Conservation (phyloP, 768 basidiomycete genomes). For the Tylopilus vinaceipallidus region DNA sequence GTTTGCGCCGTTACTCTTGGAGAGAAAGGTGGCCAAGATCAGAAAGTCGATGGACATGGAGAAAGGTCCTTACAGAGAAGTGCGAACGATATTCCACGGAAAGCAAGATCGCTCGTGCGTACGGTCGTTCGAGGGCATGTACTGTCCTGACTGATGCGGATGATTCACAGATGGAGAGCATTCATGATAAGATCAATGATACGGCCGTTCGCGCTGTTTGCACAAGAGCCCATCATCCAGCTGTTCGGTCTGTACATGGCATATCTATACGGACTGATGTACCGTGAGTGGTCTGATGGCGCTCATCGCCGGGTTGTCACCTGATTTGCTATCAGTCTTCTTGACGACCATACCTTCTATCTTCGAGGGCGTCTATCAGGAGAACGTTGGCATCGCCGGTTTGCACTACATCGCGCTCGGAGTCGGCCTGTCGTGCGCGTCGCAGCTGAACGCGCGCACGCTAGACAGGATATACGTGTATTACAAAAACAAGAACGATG, state of each 20-base stretch:
- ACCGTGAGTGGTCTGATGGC: constrained; percentile 38
- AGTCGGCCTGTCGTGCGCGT: constrained; percentile 51
- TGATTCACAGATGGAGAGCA: constrained; percentile 42
- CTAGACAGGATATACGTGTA: constrained; percentile 56
- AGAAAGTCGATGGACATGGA: constrained; percentile 46
- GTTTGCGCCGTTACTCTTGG: constrained; percentile 35
- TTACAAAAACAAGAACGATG: constrained; percentile 50
- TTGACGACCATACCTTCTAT: constrained; percentile 62
- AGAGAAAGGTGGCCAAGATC: constrained; percentile 50
- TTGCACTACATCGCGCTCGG: constrained; percentile 74
- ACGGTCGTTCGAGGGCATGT: not conserved
- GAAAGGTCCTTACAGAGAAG: constrained; percentile 35
- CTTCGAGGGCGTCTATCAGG: constrained; percentile 52
- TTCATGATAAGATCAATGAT: constrained; percentile 53
- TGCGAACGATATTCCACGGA: constrained; percentile 49
- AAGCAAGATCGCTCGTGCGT: constrained; percentile 44
- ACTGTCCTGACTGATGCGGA: not conserved
- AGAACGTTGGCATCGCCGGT: constrained; percentile 57
- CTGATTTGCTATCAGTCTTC: constrained; percentile 43
- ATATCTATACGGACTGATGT: constrained; percentile 51
- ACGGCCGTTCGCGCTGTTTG: constrained; percentile 68
- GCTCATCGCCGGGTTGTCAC: not conserved
- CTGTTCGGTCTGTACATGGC: constrained; percentile 53
- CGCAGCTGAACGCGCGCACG: constrained; percentile 51
- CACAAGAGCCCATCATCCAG: constrained; percentile 63